phyloP scores from a whole-genome alignment of 352 stramenopile species.

The Pythium aristosporum region DNA sequence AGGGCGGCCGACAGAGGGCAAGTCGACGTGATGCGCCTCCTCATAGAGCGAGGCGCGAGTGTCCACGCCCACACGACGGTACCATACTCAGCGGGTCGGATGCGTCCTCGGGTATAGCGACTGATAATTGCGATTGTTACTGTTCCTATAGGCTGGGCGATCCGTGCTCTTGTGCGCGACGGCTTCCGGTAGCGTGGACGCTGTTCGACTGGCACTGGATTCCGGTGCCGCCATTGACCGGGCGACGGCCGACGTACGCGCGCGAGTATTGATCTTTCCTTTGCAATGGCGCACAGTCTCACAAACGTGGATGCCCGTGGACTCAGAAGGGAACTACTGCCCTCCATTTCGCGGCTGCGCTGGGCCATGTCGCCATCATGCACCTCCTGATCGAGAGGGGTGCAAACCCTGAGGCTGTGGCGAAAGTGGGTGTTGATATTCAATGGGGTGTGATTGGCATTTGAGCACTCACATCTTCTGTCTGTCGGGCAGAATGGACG shows the following conservation, averaged over 20 bases:
- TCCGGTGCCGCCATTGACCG: not conserved
- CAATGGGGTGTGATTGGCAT: not conserved
- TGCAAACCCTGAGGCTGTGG: not conserved
- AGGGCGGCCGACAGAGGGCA: not conserved
- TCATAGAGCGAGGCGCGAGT: not conserved
- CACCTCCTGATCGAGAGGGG: not conserved
- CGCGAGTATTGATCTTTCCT: not conserved
- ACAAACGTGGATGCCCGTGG: not conserved
- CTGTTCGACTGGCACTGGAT: not conserved
- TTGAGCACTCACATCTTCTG: no score
- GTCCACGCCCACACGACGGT: not conserved
- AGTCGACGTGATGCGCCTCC: not conserved
- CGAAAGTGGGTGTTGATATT: not conserved
- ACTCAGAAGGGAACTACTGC: not conserved
- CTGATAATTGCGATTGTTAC: no score
- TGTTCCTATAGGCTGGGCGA: not conserved
- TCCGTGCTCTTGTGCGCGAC: not conserved
- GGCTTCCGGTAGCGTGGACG: not conserved
- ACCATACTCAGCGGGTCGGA: not conserved
- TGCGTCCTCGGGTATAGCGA: no score
- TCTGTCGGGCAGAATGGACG: not conserved
- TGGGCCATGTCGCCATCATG: not conserved
- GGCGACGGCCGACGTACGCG: not conserved
- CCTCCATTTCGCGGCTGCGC: not conserved
- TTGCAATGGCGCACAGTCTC: not conserved